A percentile compares a stretch with the other conserved stretches of the same genome.
phyloP scores from a whole-genome alignment of 768 basidiomycete species.

The Mycena indigotica region DNA sequence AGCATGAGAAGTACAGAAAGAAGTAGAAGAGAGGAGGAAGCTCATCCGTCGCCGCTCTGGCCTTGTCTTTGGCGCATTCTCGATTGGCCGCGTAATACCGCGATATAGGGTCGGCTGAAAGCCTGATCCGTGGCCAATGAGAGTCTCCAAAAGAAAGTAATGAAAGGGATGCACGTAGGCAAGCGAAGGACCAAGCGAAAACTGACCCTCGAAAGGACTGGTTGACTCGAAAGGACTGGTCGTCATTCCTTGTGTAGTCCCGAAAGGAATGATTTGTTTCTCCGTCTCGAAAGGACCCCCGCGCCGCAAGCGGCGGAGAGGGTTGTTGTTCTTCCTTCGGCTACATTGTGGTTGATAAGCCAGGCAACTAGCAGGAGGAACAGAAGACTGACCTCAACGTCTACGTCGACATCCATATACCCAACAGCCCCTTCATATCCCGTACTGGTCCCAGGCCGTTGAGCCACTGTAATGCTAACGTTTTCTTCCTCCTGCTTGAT shows the following conservation, averaged over 20 bases:
- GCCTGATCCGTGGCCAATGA: background rate
- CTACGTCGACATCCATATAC: conserved; percentile 8
- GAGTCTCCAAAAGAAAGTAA: background rate
- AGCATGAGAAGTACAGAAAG: background rate
- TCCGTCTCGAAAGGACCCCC: conserved; percentile 19
- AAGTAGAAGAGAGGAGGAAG: background rate
- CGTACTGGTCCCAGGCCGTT: conserved; percentile 71
- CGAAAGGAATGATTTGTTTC: conserved; percentile 14
- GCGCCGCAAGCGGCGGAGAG: conserved; percentile 12
- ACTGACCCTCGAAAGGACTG: conserved; percentile 21
- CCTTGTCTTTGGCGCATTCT: too few species aligned
- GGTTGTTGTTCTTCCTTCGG: conserved; percentile 4
- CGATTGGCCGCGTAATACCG: too few species aligned
- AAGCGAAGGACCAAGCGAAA: background rate
- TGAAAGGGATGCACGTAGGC: background rate
- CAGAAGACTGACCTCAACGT: conserved; percentile 1
- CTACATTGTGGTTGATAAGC: background rate
- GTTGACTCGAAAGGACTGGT: conserved; percentile 25
- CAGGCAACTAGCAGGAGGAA: background rate
- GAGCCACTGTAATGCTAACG: conserved; percentile 19
- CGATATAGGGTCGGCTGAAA: too few species aligned
- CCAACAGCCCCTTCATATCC: conserved; percentile 60
- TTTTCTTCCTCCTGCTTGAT: background rate
- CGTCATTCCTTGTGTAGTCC: conserved; percentile 5
- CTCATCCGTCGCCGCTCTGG: background rate